Conservation (phyloP, 2,329 filamentous ascomycete genomes). For the Xylogone sp. region DNA sequence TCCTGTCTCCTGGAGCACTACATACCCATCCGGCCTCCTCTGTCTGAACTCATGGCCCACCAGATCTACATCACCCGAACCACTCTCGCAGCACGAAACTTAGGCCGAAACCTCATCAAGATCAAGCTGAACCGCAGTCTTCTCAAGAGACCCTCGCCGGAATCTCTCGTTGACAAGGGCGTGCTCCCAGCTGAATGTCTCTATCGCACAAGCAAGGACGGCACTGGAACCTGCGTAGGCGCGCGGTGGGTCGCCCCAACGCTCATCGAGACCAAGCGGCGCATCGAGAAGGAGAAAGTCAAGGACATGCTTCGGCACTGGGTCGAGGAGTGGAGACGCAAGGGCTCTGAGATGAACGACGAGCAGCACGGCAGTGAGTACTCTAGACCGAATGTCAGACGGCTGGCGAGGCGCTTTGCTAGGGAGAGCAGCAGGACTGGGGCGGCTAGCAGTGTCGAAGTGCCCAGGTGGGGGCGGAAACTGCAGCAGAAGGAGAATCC, state of each 20-base stretch:
- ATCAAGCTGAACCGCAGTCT: constrained; percentile 63
- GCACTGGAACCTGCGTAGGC: constrained; percentile 21
- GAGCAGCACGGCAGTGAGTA: constrained; percentile 10
- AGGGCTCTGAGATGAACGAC: constrained; percentile 16
- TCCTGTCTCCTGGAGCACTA: constrained; percentile 51
- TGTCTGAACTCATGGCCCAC: constrained; percentile 58
- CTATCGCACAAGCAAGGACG: constrained; percentile 36
- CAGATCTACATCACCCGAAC: constrained; percentile 66
- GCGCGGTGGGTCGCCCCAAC: constrained; percentile 43
- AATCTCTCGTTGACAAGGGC: constrained; percentile 57
- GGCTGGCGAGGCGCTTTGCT: constrained; percentile 35
- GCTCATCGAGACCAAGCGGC: constrained; percentile 58
- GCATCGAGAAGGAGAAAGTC: constrained; percentile 62
- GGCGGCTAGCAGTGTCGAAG: constrained; percentile 42
- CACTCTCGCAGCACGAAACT: constrained; percentile 58
- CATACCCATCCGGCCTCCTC: constrained; percentile 54
- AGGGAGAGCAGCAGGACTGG: constrained; percentile 17
- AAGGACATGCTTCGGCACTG: constrained; percentile 64
- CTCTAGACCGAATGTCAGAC: constrained; percentile 26
- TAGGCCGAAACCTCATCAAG: constrained; percentile 58
- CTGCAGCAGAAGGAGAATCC: constrained; percentile 39
- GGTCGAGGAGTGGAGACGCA: constrained; percentile 45
- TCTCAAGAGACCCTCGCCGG: constrained; percentile 53
- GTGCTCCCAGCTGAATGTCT: constrained; percentile 62
- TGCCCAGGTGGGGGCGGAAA: constrained; percentile 31